These are phyloP conservation scores for Mycena olivaceomarginata DNA, from an alignment of 768 basidiomycete species.

Conservation along the genomic window DNA sequence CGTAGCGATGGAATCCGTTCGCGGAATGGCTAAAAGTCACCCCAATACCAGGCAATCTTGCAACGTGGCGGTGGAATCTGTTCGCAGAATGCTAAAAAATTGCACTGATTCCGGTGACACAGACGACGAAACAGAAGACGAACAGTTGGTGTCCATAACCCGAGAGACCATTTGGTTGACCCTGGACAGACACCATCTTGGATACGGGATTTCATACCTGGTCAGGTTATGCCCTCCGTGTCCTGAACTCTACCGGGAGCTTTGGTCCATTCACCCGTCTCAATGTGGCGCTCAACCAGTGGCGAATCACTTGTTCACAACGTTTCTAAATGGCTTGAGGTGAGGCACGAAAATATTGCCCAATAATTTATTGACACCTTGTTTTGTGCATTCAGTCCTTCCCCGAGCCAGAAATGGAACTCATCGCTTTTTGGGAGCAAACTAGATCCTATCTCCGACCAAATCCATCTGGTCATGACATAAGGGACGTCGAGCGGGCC, in stretches of 20 bases:
- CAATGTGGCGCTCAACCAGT: too few species aligned
- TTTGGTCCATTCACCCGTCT: too few species aligned
- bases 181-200: neutral
- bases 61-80: too few species aligned
- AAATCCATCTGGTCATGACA: neutral
- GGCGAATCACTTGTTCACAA: too few species aligned
- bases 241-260: neutral
- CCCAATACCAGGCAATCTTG: too few species aligned
- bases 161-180: neutral
- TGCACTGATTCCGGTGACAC: too few species aligned
- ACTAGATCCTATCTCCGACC: neutral
- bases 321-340: neutral
- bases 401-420: neutral
- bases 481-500: too few species aligned
- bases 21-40: too few species aligned
- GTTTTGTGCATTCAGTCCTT: neutral
- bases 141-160: neutral
- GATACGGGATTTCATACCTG: neutral
- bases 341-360: neutral
- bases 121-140: too few species aligned
- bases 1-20: neutral
- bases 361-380: neutral
- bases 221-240: neutral
- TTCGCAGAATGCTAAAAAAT: too few species aligned
- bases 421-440: neutral